Conservation (phyloP, 139 green algal species). For the Chlamydomonas incerta region DNA sequence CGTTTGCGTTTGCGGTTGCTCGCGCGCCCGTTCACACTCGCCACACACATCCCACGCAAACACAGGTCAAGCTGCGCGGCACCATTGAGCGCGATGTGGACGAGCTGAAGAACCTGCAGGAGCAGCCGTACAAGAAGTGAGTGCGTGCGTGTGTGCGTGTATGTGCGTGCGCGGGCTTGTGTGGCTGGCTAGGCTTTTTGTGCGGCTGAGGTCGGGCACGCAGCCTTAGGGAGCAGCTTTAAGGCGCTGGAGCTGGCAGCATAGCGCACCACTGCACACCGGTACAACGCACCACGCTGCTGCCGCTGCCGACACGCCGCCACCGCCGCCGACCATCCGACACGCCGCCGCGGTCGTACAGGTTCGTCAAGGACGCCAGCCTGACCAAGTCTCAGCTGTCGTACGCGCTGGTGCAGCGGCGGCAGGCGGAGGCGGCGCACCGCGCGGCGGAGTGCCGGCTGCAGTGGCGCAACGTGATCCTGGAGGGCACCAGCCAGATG, state of each 20-base stretch:
- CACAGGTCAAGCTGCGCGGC: slow-evolving; percentile 46
- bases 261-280: no score
- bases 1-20: no score
- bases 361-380: slow-evolving; percentile 15
- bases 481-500: slow-evolving; percentile 42
- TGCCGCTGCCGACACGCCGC: not conserved
- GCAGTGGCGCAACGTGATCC: slow-evolving; percentile 42
- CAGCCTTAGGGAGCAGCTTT: no score
- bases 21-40: no score
- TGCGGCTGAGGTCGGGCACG: no score
- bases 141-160: no score
- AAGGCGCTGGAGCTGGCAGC: no score
- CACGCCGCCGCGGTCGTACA: not conserved
- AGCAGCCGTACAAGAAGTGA: slow-evolving; percentile 84
- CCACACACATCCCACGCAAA: no score
- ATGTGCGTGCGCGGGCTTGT: no score
- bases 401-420: not conserved
- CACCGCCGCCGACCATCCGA: not conserved
- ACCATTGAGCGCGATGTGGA: slow-evolving; percentile 64
- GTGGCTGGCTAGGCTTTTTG: no score
- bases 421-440: slow-evolving; percentile 17
- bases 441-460: not conserved
- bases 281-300: no score
- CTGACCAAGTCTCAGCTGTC: slow-evolving; percentile 35
- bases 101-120: slow-evolving; percentile 77